phyloP scores from a whole-genome alignment of 371 early-diverging fungal species.

The Thermomucor indicae-seudaticae region DNA sequence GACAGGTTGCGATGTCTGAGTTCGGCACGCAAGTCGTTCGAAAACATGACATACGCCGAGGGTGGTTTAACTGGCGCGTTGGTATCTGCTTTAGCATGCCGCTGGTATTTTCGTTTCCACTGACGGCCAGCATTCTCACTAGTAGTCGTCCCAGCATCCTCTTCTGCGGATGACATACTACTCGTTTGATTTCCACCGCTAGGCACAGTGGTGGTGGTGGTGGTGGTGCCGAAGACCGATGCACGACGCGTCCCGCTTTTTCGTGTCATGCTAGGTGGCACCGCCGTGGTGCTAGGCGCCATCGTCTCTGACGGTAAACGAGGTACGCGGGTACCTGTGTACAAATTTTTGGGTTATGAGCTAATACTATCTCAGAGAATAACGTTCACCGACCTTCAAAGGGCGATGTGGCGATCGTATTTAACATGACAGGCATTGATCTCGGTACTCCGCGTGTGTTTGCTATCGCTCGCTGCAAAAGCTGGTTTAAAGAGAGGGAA shows the following conservation, averaged over 20 bases:
- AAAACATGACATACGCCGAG: conserved; percentile 58
- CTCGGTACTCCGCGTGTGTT: conserved; percentile 11
- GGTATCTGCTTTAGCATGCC: conserved; percentile 49
- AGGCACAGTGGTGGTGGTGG: conserved; percentile 16
- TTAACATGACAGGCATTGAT: neutral
- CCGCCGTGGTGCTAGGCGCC: no score
- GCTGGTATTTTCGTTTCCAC: conserved; percentile 47
- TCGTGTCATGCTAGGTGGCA: no score
- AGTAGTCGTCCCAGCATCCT: conserved; percentile 31
- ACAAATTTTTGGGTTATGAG: no score
- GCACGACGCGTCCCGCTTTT: no score
- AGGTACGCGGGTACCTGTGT: no score
- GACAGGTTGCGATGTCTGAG: conserved; percentile 38
- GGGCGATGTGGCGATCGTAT: no score
- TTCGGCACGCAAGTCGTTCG: conserved; percentile 45
- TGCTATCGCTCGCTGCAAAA: conserved; percentile 21
- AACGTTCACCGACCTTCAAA: no score
- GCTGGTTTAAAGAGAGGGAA: conserved; percentile 4
- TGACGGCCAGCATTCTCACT: conserved; percentile 24
- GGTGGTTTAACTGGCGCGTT: conserved; percentile 52
- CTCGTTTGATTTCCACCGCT: conserved; percentile 18
- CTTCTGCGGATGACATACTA: conserved; percentile 40
- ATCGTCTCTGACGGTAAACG: no score
- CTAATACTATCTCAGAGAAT: no score
- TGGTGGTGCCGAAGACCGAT: neutral